These are phyloP conservation scores for Naegleria fowleri DNA, from an alignment of 208 protist species.

Conservation along the genomic window DNA sequence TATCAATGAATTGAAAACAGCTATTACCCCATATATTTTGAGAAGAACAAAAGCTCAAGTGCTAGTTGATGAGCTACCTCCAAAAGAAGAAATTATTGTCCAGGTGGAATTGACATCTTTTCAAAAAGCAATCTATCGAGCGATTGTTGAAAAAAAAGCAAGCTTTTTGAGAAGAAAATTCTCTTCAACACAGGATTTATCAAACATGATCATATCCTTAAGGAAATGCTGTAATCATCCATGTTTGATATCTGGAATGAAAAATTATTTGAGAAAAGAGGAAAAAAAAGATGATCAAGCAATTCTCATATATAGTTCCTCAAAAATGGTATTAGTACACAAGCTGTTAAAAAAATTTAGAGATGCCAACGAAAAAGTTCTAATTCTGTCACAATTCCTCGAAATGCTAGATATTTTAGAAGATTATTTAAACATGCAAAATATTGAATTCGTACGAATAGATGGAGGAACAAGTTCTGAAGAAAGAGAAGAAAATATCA, in stretches of 20 bases:
- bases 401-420: slow-evolving; percentile 42
- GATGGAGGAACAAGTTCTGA: slow-evolving; percentile 56
- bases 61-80: slow-evolving; percentile 87
- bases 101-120: slow-evolving; percentile 79
- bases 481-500: slow-evolving; percentile 62
- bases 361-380: neutral
- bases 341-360: slow-evolving; percentile 28
- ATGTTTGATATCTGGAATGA: slow-evolving; percentile 49
- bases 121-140: slow-evolving; percentile 88
- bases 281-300: neutral
- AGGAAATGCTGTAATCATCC: slow-evolving; percentile 41
- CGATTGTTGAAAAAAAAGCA: slow-evolving; percentile 81
- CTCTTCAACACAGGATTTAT: slow-evolving; percentile 41
- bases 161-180: slow-evolving; percentile 35
- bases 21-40: slow-evolving; percentile 87
- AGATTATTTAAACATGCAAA: slow-evolving; percentile 45
- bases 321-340: slow-evolving; percentile 38
- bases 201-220: slow-evolving; percentile 32
- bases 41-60: slow-evolving; percentile 86
- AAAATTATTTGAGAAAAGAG: slow-evolving; percentile 21
- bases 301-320: neutral
- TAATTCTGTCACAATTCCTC: slow-evolving; percentile 38
- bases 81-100: slow-evolving; percentile 95
- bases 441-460: slow-evolving; percentile 11
- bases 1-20: slow-evolving; percentile 39